Conservation (phyloP, 352 stramenopile species). For the Phytophthora rubi region DNA sequence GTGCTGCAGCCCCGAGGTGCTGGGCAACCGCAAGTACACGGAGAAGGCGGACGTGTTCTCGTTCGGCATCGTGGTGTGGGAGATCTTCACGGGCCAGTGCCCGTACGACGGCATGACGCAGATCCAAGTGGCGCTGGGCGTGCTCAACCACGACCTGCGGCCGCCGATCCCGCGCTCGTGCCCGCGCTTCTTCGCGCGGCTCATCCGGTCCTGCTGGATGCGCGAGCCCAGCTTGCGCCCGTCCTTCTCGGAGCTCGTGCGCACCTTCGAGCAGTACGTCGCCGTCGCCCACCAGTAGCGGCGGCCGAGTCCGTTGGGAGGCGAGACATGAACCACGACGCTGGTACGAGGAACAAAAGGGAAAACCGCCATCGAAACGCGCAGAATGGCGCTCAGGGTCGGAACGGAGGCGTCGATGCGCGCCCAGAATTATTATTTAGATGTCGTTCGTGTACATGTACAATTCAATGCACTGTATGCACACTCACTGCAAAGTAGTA, state of each 20-base stretch:
- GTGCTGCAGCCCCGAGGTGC: constrained; percentile 71
- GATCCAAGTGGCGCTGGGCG: constrained; percentile 82
- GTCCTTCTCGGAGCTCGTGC: constrained; percentile 73
- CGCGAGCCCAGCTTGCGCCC: constrained; percentile 72
- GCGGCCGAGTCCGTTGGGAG: background rate
- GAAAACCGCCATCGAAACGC: constrained; percentile 17
- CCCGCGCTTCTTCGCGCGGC: constrained; percentile 70
- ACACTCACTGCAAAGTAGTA: no score
- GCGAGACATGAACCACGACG: constrained; percentile 18
- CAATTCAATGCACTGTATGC: no score
- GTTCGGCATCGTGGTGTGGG: constrained; percentile 94
- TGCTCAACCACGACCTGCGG: constrained; percentile 82
- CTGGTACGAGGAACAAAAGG: constrained; percentile 26
- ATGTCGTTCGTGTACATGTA: constrained; percentile 22
- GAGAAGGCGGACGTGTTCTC: constrained; percentile 95
- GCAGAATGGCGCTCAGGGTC: constrained; percentile 9
- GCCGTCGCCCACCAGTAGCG: constrained; percentile 25
- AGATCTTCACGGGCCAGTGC: constrained; percentile 91
- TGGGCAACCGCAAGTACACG: constrained; percentile 92
- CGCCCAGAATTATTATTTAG: constrained; percentile 40
- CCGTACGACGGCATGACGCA: constrained; percentile 92
- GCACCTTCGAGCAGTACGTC: constrained; percentile 53
- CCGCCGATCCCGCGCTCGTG: constrained; percentile 66
- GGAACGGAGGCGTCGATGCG: constrained; percentile 10
- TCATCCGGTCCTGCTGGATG: constrained; percentile 85